Base-by-base conservation (phyloP, 305 asterid genomes). In the Fraxinus ornus region DNA sequence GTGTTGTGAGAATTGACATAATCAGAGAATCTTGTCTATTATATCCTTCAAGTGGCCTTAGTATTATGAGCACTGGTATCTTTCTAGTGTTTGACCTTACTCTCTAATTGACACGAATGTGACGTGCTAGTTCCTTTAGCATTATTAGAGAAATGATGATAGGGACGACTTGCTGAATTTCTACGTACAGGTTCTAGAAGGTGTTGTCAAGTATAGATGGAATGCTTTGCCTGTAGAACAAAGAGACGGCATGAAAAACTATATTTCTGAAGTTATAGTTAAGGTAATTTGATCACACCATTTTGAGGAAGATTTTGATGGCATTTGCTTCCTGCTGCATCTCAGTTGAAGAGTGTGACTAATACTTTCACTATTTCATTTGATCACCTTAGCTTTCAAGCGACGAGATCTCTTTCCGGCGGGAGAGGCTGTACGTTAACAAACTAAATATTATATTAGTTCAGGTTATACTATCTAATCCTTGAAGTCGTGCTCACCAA, bases 241-340 rank as follows among this genome's bases (percentile, higher is more conserved):
- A 87, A 88, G 99, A 78, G 99, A 93, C 89, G 99, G 99, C 86
- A 94, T 96, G 99, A 96, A 96, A 83, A 96, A 96, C 83, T 96
- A 94, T 90, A 96, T 96, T 79, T 96, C 99, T 86, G 98, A 96
- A 70, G 98, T 96, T 81, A 96, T 96, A 76, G 98, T 96, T 19
- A 94, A 93, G 97, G 99, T 96, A 88, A 88, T 66, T 80, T 9
- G 32, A 76, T 21, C 30, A 55, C 24, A 19, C 81, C 77, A 28
- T 84, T 19, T 70, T 74, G 9, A 80, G 47, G 49, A 21, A 24
- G 28, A 39, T 68, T 66, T 82, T 62, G 15, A 5, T 68, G 37
- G 70, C 64, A 37, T 78, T 49, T 76, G 17, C 47, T 75, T 17
- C 37, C 26, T 26, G 24, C 37, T 28, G 72, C 19, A 28, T 68